These are phyloP conservation scores for Rhododendron kiyosumense DNA, from an alignment of 148 eudicot genomes.

Conservation along the genomic window DNA sequence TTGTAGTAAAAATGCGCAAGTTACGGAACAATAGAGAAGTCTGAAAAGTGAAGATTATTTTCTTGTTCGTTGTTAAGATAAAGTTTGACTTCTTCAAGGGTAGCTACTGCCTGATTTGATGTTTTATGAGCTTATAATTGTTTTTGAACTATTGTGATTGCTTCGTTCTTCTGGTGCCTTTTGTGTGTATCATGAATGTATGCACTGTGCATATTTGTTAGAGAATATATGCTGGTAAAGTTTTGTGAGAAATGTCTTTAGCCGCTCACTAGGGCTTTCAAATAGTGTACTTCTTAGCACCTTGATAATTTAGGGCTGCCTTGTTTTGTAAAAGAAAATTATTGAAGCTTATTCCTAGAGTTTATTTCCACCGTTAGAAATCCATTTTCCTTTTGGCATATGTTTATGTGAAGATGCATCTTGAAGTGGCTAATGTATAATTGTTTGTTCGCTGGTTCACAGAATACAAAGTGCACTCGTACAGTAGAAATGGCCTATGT, in stretches of 20 bases:
- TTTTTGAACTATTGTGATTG: neutral
- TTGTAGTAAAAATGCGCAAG: neutral
- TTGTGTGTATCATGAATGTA: neutral
- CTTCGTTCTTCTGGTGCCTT: neutral
- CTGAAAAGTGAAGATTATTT: neutral
- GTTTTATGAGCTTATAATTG: neutral
- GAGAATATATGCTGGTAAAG: neutral
- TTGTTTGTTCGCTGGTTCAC: slow-evolving; percentile 5
- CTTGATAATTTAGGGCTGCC: neutral
- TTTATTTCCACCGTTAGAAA: neutral
- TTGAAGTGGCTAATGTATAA: neutral
- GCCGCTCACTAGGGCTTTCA: neutral
- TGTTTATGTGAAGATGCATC: neutral
- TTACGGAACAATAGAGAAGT: neutral
- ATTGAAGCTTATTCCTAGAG: neutral
- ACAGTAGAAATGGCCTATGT: slow-evolving; percentile 80
- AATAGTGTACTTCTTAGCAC: neutral
- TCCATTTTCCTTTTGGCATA: neutral
- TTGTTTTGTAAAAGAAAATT: neutral
- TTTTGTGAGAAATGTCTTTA: neutral
- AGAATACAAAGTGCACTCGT: slow-evolving; percentile 97
- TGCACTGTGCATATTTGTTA: neutral
- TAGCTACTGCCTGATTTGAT: neutral
- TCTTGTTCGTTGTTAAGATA: neutral
- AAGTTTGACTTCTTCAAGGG: neutral